phyloP scores from a whole-genome alignment of 139 green algal genomes.

The Tetraselmis striata region DNA sequence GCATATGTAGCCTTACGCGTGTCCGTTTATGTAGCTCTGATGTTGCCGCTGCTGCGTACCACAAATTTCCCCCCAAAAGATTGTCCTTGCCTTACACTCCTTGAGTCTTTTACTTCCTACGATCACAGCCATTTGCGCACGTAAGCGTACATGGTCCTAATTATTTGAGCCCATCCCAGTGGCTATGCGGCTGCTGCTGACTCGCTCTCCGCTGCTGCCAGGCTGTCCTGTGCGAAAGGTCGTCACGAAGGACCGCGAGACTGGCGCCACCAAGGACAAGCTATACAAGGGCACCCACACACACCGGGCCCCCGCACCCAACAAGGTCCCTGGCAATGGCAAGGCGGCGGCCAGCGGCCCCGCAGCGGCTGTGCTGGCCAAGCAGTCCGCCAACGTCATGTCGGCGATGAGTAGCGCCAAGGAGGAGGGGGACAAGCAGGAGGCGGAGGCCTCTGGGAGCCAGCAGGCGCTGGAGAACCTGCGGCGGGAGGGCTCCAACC shows the following conservation, averaged over 20 bases:
- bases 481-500: background rate
- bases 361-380: background rate
- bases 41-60: no score
- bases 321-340: constrained; percentile 6
- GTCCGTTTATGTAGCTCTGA: no score
- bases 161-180: no score
- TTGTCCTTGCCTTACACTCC: no score
- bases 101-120: no score
- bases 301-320: constrained; percentile 22
- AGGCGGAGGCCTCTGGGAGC: background rate
- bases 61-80: no score
- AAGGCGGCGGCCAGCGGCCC: background rate
- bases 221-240: constrained; percentile 75
- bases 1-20: no score
- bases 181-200: no score
- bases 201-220: no score
- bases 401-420: background rate
- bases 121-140: no score
- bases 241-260: constrained; percentile 50
- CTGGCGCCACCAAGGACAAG: constrained; percentile 41
- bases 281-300: constrained; percentile 55
- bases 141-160: no score
- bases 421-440: background rate
- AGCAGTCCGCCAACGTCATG: background rate
- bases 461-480: background rate